A percentile compares a stretch with the other conserved stretches of the same genome.
phyloP scores from a whole-genome alignment of 352 stramenopile species.

The Phytophthora foliorum region DNA sequence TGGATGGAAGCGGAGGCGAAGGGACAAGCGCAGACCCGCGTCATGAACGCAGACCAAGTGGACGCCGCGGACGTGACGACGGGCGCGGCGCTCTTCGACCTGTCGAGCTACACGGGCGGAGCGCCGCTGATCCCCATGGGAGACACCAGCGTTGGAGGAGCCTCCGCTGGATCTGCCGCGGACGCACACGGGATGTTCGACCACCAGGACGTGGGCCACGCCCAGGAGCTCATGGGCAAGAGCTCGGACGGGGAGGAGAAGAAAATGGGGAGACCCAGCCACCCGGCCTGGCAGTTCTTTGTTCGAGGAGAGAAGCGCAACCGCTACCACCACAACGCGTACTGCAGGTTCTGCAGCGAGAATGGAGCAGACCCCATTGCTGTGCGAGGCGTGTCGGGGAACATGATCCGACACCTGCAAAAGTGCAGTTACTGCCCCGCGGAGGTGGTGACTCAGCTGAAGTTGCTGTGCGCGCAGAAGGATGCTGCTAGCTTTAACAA shows the following conservation, averaged over 20 bases:
- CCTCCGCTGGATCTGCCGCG: constrained; percentile 1
- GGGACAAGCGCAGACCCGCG: constrained; percentile 5
- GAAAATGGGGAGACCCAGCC: constrained; percentile 74
- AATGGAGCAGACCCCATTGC: constrained; percentile 57
- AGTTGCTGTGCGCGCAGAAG: constrained; percentile 74
- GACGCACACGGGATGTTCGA: constrained; percentile 29
- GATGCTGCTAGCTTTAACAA: constrained; percentile 82
- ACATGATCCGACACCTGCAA: constrained; percentile 89
- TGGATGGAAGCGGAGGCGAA: constrained; percentile 33
- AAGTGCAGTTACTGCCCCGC: constrained; percentile 81
- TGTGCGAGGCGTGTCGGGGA: constrained; percentile 76
- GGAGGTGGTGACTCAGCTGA: constrained; percentile 74
- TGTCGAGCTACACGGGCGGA: constrained; percentile 59
- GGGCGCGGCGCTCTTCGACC: constrained; percentile 47
- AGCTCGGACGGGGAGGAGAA: constrained; percentile 58
- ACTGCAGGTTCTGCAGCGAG: constrained; percentile 74
- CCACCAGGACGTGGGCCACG: constrained; percentile 15
- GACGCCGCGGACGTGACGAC: constrained; percentile 36
- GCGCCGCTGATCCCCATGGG: constrained; percentile 45
- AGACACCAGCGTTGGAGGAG: constrained; percentile 6
- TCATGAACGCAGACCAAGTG: constrained; percentile 24
- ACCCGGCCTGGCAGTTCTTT: constrained; percentile 86
- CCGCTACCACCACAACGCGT: constrained; percentile 85
- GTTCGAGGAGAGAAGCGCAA: constrained; percentile 82
- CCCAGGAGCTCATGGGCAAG: constrained; percentile 33